Percentiles rank a stretch among this genome's conserved stretches.
Evolutionary conservation across 257 asterid species (phyloP).

Genomic region (Solanum paucissectum): DNA sequence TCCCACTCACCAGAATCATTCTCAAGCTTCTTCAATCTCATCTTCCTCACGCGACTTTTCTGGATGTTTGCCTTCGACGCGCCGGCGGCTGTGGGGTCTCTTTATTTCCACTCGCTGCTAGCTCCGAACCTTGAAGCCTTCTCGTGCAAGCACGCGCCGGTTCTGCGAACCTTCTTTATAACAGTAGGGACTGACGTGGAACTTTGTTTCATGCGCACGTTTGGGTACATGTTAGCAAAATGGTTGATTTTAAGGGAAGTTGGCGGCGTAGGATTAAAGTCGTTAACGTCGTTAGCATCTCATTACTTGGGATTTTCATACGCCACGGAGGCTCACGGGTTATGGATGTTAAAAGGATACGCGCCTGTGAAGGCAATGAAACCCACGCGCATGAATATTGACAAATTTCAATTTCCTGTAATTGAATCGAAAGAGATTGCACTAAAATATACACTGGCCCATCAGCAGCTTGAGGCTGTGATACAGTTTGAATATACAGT

Average conservation of each 20-base stretch:
- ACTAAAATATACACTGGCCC: conserved; percentile 64
- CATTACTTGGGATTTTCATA: conserved; percentile 48
- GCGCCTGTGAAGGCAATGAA: conserved; percentile 61
- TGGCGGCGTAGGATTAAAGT: conserved; percentile 29
- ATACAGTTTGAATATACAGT: conserved; percentile 70
- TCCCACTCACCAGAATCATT: conserved; percentile 77
- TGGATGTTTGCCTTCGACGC: conserved; percentile 61
- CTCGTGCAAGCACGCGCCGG: conserved; percentile 45
- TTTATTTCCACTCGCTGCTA: conserved; percentile 52
- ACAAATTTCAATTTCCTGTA: conserved; percentile 21
- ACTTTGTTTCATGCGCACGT: conserved; percentile 62
- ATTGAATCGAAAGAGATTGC: conserved; percentile 45
- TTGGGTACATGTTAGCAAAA: conserved; percentile 71
- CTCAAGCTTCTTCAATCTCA: conserved; percentile 59
- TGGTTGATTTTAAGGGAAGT: conserved; percentile 53
- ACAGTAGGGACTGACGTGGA: conserved; percentile 70
- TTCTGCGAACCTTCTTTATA: conserved; percentile 54
- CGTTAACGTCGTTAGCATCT: conserved; percentile 23
- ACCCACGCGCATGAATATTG: conserved; percentile 15
- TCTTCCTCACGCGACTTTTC: conserved; percentile 66
- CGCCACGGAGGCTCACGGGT: conserved; percentile 65
- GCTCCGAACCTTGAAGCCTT: conserved; percentile 53
- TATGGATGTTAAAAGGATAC: conserved; percentile 72
- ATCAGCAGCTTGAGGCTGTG: conserved; percentile 86
- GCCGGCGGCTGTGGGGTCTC: conserved; percentile 54